A percentile compares a stretch with the other conserved stretches of the same genome.
Conservation (phyloP, 352 stramenopile species). For the Pythium guiyangense region DNA sequence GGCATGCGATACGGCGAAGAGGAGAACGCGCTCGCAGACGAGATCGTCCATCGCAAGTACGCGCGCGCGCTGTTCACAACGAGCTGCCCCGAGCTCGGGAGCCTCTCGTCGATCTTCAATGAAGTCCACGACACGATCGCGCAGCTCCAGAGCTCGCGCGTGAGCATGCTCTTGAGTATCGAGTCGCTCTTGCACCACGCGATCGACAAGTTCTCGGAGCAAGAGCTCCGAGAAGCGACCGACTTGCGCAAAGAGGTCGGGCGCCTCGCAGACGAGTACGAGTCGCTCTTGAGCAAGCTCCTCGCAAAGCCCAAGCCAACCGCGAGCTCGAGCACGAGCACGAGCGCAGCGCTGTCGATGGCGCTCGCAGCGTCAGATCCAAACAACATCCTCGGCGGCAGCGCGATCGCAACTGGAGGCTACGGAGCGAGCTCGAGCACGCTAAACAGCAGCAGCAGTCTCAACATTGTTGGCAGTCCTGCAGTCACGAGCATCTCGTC, state of each 20-base stretch:
- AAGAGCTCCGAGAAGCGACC: slow-evolving; percentile 68
- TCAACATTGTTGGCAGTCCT: slow-evolving; percentile 9
- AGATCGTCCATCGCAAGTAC: slow-evolving; percentile 76
- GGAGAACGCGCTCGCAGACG: slow-evolving; percentile 63
- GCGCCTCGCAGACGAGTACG: slow-evolving; percentile 75
- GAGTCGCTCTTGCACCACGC: slow-evolving; percentile 68
- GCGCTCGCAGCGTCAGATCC: slow-evolving; percentile 9
- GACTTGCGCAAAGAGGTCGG: slow-evolving; percentile 69
- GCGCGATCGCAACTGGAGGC: not conserved
- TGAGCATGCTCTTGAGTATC: slow-evolving; percentile 80
- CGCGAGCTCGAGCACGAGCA: slow-evolving; percentile 21
- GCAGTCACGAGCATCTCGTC: slow-evolving; percentile 10
- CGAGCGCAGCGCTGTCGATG: slow-evolving; percentile 1
- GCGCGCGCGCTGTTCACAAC: slow-evolving; percentile 84
- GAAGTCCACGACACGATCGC: slow-evolving; percentile 79
- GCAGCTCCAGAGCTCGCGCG: slow-evolving; percentile 77
- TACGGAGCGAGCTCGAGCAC: not conserved
- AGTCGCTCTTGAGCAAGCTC: slow-evolving; percentile 73
- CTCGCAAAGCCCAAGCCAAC: slow-evolving; percentile 61
- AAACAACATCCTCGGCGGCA: slow-evolving; percentile 14
- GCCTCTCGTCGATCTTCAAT: slow-evolving; percentile 73
- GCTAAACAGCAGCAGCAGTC: not conserved
- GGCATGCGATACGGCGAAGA: slow-evolving; percentile 65
- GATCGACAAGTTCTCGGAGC: slow-evolving; percentile 61
- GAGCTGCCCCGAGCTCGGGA: slow-evolving; percentile 61